Base-by-base conservation (phyloP, 2,329 filamentous ascomycete genomes). In the Xylaria polymorpha region DNA sequence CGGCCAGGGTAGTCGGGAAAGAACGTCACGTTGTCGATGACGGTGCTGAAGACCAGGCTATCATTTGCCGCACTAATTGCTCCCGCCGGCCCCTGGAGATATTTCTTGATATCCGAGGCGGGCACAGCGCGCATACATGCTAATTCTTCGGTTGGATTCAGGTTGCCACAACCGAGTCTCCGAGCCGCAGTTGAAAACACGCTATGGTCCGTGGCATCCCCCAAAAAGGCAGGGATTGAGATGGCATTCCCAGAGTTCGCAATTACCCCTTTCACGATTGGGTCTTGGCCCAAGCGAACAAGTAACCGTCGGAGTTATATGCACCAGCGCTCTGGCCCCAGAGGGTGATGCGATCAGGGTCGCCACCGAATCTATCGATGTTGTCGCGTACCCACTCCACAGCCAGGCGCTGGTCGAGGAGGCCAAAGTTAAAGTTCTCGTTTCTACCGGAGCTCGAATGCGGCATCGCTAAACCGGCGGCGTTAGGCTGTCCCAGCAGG, bases 351-450 rank as follows among this genome's bases (percentile, higher is more conserved):
- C 74, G 75, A 5, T 61, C 72, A 20, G 77, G 76, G 48, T 80
- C 76, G n/a, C 78, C 78, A 10, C 77, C 78, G 62, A 80, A 80
- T 15, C 69, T 71, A 2, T 74, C 72, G 61, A 79, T 79, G 37
- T 78, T 63, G 44, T 83, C 75, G 64, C 86, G 82, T 2, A 89
- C 81, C 87, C 88, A 90, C 71, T 88, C 79, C 4, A 90, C 77
- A 20, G 86, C 86, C 14, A 87, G 78, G 9, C 85, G 81, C 73
- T 89, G 87, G 81, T 84, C 72, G 74, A 83, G 67, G 71, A 78
- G 56, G 76, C 80, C 70, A 80, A 82, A 66, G 77, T 84, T 70
- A 67, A 74, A 22, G 80, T 80, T 69, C 86, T 85, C n/a, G 22
- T 55, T 46, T 32, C 29, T 35, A 1, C 37, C 29, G 18, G 61